Evolutionary conservation across 768 basidiomycete genomes (phyloP), one percentile per base, ranked within the genome.

Genomic region (Scleroderma citrinum): DNA sequence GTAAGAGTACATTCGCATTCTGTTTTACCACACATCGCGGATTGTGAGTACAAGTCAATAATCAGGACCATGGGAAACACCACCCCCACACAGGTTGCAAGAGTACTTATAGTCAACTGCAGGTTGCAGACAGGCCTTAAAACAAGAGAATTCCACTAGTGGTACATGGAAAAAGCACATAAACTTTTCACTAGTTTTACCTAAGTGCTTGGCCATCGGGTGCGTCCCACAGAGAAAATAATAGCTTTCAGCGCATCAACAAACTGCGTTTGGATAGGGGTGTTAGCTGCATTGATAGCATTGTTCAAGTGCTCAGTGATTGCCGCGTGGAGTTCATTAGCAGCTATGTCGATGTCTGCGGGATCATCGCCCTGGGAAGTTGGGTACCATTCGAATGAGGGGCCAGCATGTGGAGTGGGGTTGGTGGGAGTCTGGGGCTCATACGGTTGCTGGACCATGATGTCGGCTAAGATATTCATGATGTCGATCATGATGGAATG

Each of bases 401-500:
- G 56, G 16, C 51, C 50, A n/a, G 51, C 54, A 14, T 41, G 24
- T 12, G 24, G 51, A 24, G 20, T 20, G 10, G 26, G 26, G 8
- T 8, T 29, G 26, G 26, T 29, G 8, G 5, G 26, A 8, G 5
- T 4, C 5, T 5, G 26, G 8, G 26, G 26, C 26, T 20, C 19
- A n/a, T 50, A 44, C n/a, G 31, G n/a, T 39, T 53, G 47, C 32
- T 50, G 6, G 11, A 56, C 56, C 36, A 58, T 44, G 39, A 56
- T 17, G 41, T 53, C 38, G 20, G 51, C 44, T 0, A 48, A 2
- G 19, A 48, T 47, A 13, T 31, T 29, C 34, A 56, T 44, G 36
- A 58, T 19, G 14, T 53, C 41, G 38, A 55, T 21, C 56, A 58
- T 58, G 35, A 56, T 52, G 1, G 41, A 16, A 42, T 53, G 55